phyloP scores from a whole-genome alignment of 1,139 yeast species.

The Ogataea hybrid region DNA sequence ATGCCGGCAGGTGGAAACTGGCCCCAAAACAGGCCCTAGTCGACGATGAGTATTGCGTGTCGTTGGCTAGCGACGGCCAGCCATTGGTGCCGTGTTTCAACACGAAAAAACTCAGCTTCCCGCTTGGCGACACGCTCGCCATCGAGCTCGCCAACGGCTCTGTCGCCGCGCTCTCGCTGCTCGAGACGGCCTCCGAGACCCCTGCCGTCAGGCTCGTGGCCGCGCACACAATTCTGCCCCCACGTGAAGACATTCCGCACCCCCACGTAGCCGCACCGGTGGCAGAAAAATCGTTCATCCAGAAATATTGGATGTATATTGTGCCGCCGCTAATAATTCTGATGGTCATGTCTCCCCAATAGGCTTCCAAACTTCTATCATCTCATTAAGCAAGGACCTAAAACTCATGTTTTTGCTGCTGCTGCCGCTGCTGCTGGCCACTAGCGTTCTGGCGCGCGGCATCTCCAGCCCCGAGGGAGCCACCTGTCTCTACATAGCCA shows the following conservation, averaged over 20 bases:
- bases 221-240: conserved; percentile 8
- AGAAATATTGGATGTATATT: conserved; percentile 53
- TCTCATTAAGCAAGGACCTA: background rate
- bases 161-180: conserved; percentile 8
- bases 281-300: conserved; percentile 46
- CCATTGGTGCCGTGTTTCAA: conserved; percentile 19
- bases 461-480: conserved; percentile 33
- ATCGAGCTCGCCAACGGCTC: conserved; percentile 6
- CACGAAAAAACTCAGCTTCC: conserved; percentile 16
- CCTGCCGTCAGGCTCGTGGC: conserved; percentile 5
- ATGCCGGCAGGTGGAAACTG: background rate
- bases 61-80: conserved; percentile 5
- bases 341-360: conserved; percentile 23
- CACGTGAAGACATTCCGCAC: conserved; percentile 12
- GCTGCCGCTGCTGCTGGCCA: background rate
- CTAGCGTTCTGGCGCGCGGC: conserved; percentile 21
- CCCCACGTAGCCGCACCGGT: conserved; percentile 26
- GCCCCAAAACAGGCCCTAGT: background rate
- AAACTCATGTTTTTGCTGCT: background rate
- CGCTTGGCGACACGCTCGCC: conserved; percentile 14
- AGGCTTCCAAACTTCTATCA: background rate
- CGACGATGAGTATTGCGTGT: conserved; percentile 18
- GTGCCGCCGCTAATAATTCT: conserved; percentile 40
- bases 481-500: conserved; percentile 32
- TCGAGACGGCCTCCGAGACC: conserved; percentile 1